Base-by-base conservation (phyloP, 2,329 filamentous ascomycete genomes). In the Venturia nashicola region DNA sequence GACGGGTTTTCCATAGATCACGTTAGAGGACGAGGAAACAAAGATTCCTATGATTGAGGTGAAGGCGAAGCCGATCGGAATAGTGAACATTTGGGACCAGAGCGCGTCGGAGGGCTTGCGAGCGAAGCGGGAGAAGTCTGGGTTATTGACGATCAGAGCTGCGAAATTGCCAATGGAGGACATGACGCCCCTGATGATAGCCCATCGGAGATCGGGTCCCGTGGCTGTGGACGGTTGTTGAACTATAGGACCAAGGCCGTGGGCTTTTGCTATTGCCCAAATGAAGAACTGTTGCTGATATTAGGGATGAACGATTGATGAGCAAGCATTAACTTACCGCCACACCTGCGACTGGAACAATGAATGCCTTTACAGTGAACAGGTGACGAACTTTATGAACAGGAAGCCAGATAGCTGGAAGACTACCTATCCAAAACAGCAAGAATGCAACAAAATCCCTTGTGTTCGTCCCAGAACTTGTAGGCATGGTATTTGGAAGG, bases 101-200 rank as follows among this genome's bases (percentile, higher is more conserved):
- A 95, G 71, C 0, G 90, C 89, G 71, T 94, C 89, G 20, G 77
- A 81, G 0, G 90, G 90, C 71, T 87, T 90, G 23, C 78, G 77
- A 2, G 91, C 89, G 70, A 96, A 97, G 73, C 92, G 87, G 23
- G 89, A 80, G 73, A 96, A 96, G 71, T 96, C 91, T 0, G 89
- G 89, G 68, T 90, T 86, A 73, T 95, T 83, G 67, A 82, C 78
- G 68, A 96, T 94, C 42, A 96, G 81, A 0, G 91, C 91, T 0
- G 91, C 89, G 71, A 96, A 96, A 77, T 96, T 96, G 69, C 90
- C 89, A 67, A 97, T 91, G 4, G 89, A 87, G 32, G 83, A 87
- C 91, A 96, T 96, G 75, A 96, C 86, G 44, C 90, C 90, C 66
- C 86, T 87, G 65, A 97, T 83, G 65, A 96, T 86, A 32, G 86